A percentile compares a stretch with the other conserved stretches of the same genome.
These are phyloP conservation scores for Aspergillus bridgeri DNA, from an alignment of 495 filamentous ascomycete genomes.

Conservation along the genomic window DNA sequence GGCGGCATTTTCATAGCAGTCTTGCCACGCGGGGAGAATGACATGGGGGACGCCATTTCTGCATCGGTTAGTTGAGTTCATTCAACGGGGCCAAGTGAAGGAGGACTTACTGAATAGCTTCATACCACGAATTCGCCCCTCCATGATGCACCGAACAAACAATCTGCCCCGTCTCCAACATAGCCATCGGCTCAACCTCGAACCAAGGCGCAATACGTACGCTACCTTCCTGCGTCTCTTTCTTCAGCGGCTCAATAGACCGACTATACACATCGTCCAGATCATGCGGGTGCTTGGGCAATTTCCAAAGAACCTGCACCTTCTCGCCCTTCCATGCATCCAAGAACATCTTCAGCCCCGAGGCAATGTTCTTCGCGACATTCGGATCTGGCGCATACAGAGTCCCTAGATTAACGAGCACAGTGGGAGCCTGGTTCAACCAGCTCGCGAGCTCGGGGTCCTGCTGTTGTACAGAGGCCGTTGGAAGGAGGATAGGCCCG, in stretches of 20 bases:
- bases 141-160: conserved; percentile 51
- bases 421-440: conserved; percentile 41
- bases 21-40: conserved; percentile 48
- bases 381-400: conserved; percentile 31
- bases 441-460: conserved; percentile 44
- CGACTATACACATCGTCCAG: conserved; percentile 23
- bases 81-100: not conserved
- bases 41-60: conserved; percentile 51
- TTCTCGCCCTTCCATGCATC: conserved; percentile 18
- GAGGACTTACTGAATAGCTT: conserved; percentile 47
- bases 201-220: conserved; percentile 44
- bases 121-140: conserved; percentile 51
- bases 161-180: conserved; percentile 45
- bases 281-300: conserved; percentile 27
- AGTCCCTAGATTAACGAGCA: conserved; percentile 51
- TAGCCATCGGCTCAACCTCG: conserved; percentile 41
- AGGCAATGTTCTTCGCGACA: conserved; percentile 36
- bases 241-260: conserved; percentile 24
- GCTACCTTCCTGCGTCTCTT: conserved; percentile 24
- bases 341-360: conserved; percentile 30
- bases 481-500: conserved; percentile 41
- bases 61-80: not conserved
- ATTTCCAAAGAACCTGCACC: conserved; percentile 49
- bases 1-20: conserved; percentile 48
- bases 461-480: conserved; percentile 28